Percentiles rank a stretch among this genome's conserved stretches.
These are phyloP conservation scores for Russula emetica DNA, from an alignment of 768 basidiomycete species.

Conservation along the genomic window DNA sequence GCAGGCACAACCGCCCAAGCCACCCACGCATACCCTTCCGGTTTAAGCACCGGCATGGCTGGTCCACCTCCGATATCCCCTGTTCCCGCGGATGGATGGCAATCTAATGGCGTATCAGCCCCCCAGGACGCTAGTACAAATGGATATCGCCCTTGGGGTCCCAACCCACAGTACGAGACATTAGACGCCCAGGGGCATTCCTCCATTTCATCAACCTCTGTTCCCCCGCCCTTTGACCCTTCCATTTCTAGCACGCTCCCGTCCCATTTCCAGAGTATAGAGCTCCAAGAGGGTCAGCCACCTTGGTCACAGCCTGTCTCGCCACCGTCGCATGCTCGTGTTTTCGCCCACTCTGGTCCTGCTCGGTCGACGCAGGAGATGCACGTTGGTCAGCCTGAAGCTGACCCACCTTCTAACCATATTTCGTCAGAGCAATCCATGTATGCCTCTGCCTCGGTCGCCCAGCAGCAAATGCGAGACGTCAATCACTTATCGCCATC, in stretches of 20 bases:
- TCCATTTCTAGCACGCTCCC: constrained; percentile 22
- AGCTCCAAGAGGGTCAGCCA: constrained; percentile 20
- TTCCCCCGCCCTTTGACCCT: constrained; percentile 20
- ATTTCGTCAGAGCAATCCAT: constrained; percentile 27
- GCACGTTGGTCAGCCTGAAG: neutral
- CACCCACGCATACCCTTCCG: constrained; percentile 16
- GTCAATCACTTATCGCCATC: constrained; percentile 30
- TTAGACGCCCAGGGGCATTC: constrained; percentile 22
- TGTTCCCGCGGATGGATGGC: constrained; percentile 17
- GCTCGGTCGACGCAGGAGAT: constrained; percentile 14
- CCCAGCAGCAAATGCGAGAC: constrained; percentile 29
- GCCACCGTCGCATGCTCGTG: constrained; percentile 17
- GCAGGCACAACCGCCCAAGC: constrained; percentile 15
- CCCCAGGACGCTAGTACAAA: constrained; percentile 20
- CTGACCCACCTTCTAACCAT: constrained; percentile 12
- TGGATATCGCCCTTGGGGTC: constrained; percentile 25
- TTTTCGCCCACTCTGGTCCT: constrained; percentile 18
- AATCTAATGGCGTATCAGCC: constrained; percentile 14
- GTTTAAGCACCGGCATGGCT: constrained; percentile 12
- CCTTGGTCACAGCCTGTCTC: constrained; percentile 26
- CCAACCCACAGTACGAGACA: constrained; percentile 13
- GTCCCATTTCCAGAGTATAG: constrained; percentile 19
- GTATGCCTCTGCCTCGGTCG: constrained; percentile 29
- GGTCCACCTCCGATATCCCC: constrained; percentile 16
- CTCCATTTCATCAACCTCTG: constrained; percentile 16